Evolutionary conservation across 345 rosid species (phyloP), one percentile per base, ranked within the genome.

Genomic region (Eucalyptus leucophloia): DNA sequence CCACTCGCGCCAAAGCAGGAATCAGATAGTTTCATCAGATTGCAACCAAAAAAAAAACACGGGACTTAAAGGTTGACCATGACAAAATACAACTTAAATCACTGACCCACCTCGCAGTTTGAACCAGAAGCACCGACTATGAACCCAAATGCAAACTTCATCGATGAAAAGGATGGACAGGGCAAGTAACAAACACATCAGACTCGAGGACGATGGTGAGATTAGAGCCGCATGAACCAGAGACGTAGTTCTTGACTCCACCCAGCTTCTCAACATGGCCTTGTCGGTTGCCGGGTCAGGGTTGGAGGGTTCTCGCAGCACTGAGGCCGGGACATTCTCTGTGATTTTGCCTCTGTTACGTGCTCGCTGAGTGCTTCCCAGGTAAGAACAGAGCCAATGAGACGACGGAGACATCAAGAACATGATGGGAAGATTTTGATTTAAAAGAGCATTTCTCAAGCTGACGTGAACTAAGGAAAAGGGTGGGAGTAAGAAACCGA

Each of bases 271-370:
- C 92, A 9, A 94, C 96, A 30, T 92, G 92, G 15, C 98, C 99
- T 42, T 89, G 90, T 51, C 98, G 34, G 92, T 82, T 37, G 42
- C 89, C 17, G 95, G 92, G 90, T 92, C 24, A 92, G 90, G 37
- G 86, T 91, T 60, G 97, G 98, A 49, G 99, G 97, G 92, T 94
- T 94, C 88, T 91, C 91, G n/a, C 95, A 93, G 94, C 99, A 96
- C 94, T 95, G 96, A 88, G 96, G 94, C 56, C 94, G 94, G 23
- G 95, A 92, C 98, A 96, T 96, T 62, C 24, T 89, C 37, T n/a
- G 77, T 30, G 77, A 65, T n/a, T 65, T 65, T 65, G 77, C 37
- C 34, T 30, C 37, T n/a, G 10, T 62, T 32, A 16, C n/a, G 34
- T 62, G 34, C 69, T 30, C 69, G 69, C 34, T n/a, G 37, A 65